Evolutionary conservation across 2,329 filamentous ascomycete species (phyloP), one percentile per base, ranked within the genome.

Genomic region (Pyrenophora seminiperda): DNA sequence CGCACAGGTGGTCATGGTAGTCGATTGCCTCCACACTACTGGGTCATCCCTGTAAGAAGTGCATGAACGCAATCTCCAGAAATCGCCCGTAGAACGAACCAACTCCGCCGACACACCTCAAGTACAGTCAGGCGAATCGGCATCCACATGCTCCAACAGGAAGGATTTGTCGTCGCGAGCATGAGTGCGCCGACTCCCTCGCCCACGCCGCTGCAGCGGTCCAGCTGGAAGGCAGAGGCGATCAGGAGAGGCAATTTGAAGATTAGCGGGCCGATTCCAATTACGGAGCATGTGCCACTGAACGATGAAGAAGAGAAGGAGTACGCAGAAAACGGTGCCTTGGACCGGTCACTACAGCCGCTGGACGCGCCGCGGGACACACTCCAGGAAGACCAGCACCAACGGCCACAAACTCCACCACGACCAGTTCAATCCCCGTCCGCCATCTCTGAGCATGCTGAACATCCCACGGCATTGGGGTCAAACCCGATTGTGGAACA

Each of bases 151-250:
- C 62, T 70, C 47, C 63, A 61, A 24, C 59, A 65, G 48, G 67
- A 71, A 48, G 62, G 65, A 29, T 65, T 66, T 36, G 56, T 67
- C 46, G 59, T 57, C 47, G 58, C 63, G 46, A 63, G 64, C 38
- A 70, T 71, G 67, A 68, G 60, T 52, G 62, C 59, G 48, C 59
- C 64, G 41, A 58, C 43, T 18, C 51, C 42, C 32, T 45, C 59
- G 48, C 62, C 63, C 37, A 58, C 42, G 33, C 54, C 41, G 38
- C 44, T 71, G 50, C 64, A 67, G 47, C 67, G 71, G 18, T 68
- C 70, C 6, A 72, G 67, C 56, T 73, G 70, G 70, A 74, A 73
- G 58, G 68, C 68, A 1, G 72, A 73, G 45, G 72, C 72, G 2
- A 74, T 74, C 34, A 64, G 72, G 10, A 66, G 67, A 42, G 72